Evolutionary conservation across 371 early-diverging fungal genomes (phyloP).

Genomic region (Rhizopus microsporus): DNA sequence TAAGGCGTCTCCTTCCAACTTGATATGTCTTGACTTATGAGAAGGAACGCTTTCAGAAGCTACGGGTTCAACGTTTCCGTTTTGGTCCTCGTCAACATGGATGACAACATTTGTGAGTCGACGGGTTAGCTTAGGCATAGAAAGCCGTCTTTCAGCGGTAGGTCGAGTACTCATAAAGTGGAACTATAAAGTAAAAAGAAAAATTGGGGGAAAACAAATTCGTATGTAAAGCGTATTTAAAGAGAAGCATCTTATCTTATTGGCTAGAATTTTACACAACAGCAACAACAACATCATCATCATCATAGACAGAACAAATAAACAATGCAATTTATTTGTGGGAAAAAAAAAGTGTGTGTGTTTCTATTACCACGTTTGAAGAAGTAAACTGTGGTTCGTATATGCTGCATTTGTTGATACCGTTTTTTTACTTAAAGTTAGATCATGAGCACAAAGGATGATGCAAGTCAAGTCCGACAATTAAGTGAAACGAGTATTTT

Average conservation of each 20-base stretch:
- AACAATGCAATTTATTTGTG: too few species aligned
- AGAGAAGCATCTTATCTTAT: neutral
- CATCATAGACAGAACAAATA: too few species aligned
- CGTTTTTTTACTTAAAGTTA: too few species aligned
- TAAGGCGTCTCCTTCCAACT: slow-evolving; percentile 7
- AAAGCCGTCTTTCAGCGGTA: slow-evolving; percentile 27
- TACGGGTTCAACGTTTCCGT: slow-evolving; percentile 21
- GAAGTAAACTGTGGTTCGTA: too few species aligned
- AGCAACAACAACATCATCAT: too few species aligned
- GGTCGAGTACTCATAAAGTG: slow-evolving; percentile 21
- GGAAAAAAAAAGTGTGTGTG: too few species aligned
- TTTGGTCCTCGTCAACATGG: slow-evolving; percentile 24
- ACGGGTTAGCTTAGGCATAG: slow-evolving; percentile 35
- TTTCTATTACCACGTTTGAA: too few species aligned
- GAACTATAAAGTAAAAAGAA: neutral
- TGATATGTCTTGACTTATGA: slow-evolving; percentile 20
- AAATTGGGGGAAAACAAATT: neutral
- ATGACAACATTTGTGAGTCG: slow-evolving; percentile 33
- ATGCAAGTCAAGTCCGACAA: too few species aligned
- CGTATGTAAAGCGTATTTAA: neutral
- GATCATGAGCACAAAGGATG: too few species aligned
- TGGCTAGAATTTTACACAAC: too few species aligned
- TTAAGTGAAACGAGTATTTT: too few species aligned
- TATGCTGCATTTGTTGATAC: too few species aligned
- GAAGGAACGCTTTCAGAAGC: slow-evolving; percentile 25